Percentiles rank a stretch among this genome's conserved stretches.
These are phyloP conservation scores for Sporothrix sp. DNA, from an alignment of 2,329 filamentous ascomycete genomes.

Conservation along the genomic window DNA sequence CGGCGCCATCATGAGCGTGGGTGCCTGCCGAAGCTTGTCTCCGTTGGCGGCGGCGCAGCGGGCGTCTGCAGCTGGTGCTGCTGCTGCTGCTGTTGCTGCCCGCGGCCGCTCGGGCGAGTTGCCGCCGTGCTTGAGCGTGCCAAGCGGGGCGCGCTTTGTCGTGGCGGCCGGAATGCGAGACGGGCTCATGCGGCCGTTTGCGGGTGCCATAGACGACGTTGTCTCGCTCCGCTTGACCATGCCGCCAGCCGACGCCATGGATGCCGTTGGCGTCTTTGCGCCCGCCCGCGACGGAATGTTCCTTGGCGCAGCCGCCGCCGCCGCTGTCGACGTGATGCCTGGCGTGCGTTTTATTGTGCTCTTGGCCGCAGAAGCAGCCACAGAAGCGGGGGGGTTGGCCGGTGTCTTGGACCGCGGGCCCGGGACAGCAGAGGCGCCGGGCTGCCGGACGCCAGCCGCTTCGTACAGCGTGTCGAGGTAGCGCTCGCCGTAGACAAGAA, in stretches of 20 bases:
- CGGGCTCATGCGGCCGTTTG: constrained; percentile 41
- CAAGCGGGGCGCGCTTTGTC: constrained; percentile 50
- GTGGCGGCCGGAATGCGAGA: constrained; percentile 49
- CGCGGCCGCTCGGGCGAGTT: constrained; percentile 71
- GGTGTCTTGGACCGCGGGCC: constrained; percentile 66
- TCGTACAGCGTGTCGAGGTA: constrained; percentile 79
- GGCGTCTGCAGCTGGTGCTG: constrained; percentile 27
- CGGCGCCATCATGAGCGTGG: constrained; percentile 53
- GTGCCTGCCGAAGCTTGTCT: constrained; percentile 42
- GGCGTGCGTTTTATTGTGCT: constrained; percentile 13
- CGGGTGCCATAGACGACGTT: constrained; percentile 17
- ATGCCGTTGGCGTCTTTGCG: constrained; percentile 49
- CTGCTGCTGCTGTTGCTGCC: constrained; percentile 32
- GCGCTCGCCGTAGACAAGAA: constrained; percentile 83
- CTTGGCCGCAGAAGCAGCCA: constrained; percentile 14
- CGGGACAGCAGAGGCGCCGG: constrained; percentile 32
- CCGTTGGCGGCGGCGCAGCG: constrained; percentile 23
- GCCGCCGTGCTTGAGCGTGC: constrained; percentile 57
- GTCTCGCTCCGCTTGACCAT: constrained; percentile 25
- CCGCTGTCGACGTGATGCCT: constrained; percentile 13
- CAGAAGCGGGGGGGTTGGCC: constrained; percentile 42
- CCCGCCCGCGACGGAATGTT: constrained; percentile 29
- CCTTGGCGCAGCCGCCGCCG: not conserved
- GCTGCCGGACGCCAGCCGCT: constrained; percentile 22
- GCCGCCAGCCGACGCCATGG: constrained; percentile 30